Evolutionary conservation across 257 asterid species (phyloP), one percentile per base, ranked within the genome.

Genomic region (Echites panduratus): DNA sequence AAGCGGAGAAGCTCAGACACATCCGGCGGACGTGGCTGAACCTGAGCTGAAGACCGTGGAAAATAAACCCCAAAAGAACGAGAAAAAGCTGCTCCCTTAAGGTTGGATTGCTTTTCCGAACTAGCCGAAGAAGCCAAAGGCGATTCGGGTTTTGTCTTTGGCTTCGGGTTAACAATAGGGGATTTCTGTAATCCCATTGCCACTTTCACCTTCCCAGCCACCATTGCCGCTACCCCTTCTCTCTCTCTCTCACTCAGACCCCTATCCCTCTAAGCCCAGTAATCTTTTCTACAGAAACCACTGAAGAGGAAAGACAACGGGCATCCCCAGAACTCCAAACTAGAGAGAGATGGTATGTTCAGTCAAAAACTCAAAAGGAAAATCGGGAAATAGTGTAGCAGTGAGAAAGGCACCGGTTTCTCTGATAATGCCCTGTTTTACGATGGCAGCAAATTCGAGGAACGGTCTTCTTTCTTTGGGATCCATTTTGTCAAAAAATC

Each of bases 1-100:
- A 87, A 70, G 0, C 83, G 90, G 66, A 87, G 77, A 49, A 92
- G 96, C 65, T 92, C 96, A 7, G 95, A 35, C 53, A 88, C 93
- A 74, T 92, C 97, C 38, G 95, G 97, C 4, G 97, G 98, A 14
- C 98, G 94, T 7, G 98, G 98, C 86, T 90, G 98, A 45, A 92
- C 98, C 65, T 92, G 97, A 5, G 97, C 84, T 57, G 97, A 90
- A 73, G 97, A 38, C 73, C 97, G 90, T 1, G 98, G 98, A 76
- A 92, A 92, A 47, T 89, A 86, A 40, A 50, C 94, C 3, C 96
- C 94, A 40, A 90, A 92, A 0, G 96, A 82, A 53, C 97, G 96
- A 14, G 96, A 78, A 66, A 88, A 83, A 2, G 58, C 85, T 41
- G 84, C 76, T 22, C 83, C 83, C 68, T 87, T 87, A 76, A 80